Conservation (phyloP, 2,329 filamentous ascomycete species). For the Biscogniauxia mediterranea region DNA sequence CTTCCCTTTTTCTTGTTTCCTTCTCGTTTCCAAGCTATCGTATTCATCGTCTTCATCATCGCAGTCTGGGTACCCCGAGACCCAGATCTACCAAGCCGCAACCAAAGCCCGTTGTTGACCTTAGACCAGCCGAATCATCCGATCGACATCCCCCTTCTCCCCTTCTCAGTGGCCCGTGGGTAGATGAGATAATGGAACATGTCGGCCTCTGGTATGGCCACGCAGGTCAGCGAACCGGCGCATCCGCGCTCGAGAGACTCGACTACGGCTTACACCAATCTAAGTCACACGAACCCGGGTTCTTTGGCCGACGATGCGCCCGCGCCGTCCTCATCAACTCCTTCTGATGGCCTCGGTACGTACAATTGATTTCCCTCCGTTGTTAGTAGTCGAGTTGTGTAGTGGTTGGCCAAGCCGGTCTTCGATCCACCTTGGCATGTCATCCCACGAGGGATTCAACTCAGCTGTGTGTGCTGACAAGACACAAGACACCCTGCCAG, state of each 20-base stretch:
- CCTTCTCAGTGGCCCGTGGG: constrained; percentile 4
- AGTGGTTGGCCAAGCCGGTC: no score
- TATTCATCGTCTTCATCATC: no score
- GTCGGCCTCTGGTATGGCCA: constrained; percentile 26
- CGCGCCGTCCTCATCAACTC: constrained; percentile 10
- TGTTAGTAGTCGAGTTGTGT: no score
- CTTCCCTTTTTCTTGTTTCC: no score
- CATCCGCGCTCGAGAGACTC: constrained; percentile 15
- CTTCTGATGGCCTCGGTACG: constrained; percentile 19
- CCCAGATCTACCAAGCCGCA: no score
- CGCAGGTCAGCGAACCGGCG: constrained; percentile 21
- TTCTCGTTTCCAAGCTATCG: no score
- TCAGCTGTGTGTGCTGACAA: constrained; percentile 6
- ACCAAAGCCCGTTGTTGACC: no score
- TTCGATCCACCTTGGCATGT: no score
- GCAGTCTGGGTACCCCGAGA: no score
- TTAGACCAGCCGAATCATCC: no score
- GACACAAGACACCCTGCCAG: constrained; percentile 9
- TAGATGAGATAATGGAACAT: constrained; percentile 26
- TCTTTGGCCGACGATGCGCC: constrained; percentile 9
- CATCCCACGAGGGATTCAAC: background rate
- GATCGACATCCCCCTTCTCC: background rate
- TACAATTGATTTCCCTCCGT: background rate
- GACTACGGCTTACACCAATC: constrained; percentile 5
- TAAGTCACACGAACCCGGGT: constrained; percentile 8